phyloP scores from a whole-genome alignment of 495 filamentous ascomycete genomes.

The Trypethelium eluteriae region DNA sequence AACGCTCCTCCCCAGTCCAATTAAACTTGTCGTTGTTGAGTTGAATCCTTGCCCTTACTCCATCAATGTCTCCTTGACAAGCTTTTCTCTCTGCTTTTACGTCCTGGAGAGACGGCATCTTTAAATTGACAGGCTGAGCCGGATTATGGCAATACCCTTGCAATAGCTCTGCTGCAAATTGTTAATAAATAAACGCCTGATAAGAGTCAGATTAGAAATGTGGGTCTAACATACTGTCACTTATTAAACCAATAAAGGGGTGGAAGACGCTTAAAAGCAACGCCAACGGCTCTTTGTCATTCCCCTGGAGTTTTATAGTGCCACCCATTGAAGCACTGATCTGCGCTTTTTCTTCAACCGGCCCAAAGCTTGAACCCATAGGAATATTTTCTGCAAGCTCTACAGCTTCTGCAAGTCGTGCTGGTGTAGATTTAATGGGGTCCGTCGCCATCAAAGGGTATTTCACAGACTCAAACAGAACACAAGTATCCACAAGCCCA shows the following conservation, averaged over 20 bases:
- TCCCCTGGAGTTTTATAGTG: conserved; percentile 1
- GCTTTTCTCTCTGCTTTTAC: not conserved
- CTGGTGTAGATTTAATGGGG: not conserved
- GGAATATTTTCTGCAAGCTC: conserved; percentile 4
- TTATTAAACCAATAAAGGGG: not conserved
- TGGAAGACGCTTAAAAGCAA: conserved; percentile 1
- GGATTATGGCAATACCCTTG: conserved; percentile 1
- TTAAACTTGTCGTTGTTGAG: not conserved
- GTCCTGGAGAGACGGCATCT: conserved; percentile 4
- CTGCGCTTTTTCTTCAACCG: conserved; percentile 1
- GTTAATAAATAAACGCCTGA: not conserved
- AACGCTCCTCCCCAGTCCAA: not conserved
- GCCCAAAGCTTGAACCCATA: conserved; percentile 1
- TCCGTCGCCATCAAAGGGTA: not conserved
- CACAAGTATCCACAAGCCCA: not conserved
- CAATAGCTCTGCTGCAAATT: not conserved
- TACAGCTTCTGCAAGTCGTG: not conserved
- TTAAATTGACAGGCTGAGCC: not conserved
- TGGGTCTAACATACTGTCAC: not conserved
- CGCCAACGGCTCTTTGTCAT: not conserved
- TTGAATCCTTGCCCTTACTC: not conserved
- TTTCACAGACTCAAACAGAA: not conserved
- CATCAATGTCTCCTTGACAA: not conserved
- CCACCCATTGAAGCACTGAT: conserved; percentile 8
- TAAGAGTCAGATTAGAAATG: not conserved